A percentile compares a stretch with the other conserved stretches of the same genome.
phyloP scores from a whole-genome alignment of 768 basidiomycete species.

The Cyclocybe aegerita region DNA sequence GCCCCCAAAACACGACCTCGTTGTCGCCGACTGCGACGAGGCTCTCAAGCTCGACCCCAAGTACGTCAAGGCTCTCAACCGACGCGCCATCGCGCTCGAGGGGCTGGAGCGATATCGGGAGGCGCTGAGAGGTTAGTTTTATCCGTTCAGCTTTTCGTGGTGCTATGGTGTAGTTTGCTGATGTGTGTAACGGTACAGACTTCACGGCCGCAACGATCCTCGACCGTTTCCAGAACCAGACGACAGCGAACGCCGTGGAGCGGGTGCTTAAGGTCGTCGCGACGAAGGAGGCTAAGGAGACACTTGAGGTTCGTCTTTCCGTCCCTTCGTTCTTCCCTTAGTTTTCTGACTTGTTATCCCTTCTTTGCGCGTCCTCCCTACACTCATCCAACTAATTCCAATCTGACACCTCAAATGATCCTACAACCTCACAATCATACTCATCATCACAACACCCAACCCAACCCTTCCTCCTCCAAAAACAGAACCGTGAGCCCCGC shows the following conservation, averaged over 20 bases:
- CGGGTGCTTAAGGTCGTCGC: slow-evolving; percentile 88
- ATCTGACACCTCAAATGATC: too few relatives aligned
- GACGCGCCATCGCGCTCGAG: slow-evolving; percentile 86
- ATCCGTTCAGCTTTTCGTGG: too few relatives aligned
- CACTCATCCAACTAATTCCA: too few relatives aligned
- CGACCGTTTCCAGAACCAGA: slow-evolving; percentile 85
- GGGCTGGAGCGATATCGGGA: slow-evolving; percentile 71
- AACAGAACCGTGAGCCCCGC: slow-evolving; percentile 70
- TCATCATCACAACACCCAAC: neutral
- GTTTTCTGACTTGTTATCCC: too few relatives aligned
- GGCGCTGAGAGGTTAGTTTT: slow-evolving; percentile 83
- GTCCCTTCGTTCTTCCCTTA: too few relatives aligned
- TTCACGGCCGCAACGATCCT: slow-evolving; percentile 97
- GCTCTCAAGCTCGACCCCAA: slow-evolving; percentile 80
- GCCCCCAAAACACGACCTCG: slow-evolving; percentile 80
- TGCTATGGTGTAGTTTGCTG: too few relatives aligned
- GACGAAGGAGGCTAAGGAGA: slow-evolving; percentile 66
- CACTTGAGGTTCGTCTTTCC: slow-evolving; percentile 56
- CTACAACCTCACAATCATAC: too few relatives aligned
- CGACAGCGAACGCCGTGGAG: slow-evolving; percentile 80
- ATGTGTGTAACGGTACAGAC: slow-evolving; percentile 44
- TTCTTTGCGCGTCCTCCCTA: too few relatives aligned
- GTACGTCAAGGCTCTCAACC: slow-evolving; percentile 90
- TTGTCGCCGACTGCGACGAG: slow-evolving; percentile 85
- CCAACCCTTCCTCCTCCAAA: neutral